These are phyloP conservation scores for Coemansia erecta DNA, from an alignment of 192 early-diverging fungal species.

Conservation along the genomic window DNA sequence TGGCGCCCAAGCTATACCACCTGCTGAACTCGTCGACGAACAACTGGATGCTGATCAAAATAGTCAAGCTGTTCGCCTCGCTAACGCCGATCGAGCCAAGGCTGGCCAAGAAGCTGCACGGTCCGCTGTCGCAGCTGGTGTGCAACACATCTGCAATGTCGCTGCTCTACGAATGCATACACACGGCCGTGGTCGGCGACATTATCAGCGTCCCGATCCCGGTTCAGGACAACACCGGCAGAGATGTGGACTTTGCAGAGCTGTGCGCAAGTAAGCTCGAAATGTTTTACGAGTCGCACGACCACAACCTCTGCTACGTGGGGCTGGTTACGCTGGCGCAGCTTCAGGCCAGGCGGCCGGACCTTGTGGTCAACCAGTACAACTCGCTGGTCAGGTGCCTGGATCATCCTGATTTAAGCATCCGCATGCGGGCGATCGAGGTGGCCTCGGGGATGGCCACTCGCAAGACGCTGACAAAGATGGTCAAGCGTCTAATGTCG, in stretches of 20 bases:
- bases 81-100: conserved; percentile 92
- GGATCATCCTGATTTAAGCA: conserved; percentile 89
- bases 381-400: conserved; percentile 84
- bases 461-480: conserved; percentile 72
- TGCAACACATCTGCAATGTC: conserved; percentile 92
- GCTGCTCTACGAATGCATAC: conserved; percentile 95
- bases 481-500: conserved; percentile 79
- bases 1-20: conserved; percentile 92
- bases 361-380: conserved; percentile 75
- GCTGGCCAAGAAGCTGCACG: conserved; percentile 83
- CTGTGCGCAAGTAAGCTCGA: conserved; percentile 83
- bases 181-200: conserved; percentile 87
- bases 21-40: conserved; percentile 86
- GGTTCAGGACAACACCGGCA: conserved; percentile 46
- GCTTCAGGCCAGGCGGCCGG: conserved; percentile 80
- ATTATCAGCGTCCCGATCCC: conserved; percentile 66
- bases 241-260: conserved; percentile 60
- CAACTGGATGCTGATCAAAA: conserved; percentile 99
- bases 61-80: conserved; percentile 94
- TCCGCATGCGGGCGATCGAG: conserved; percentile 85
- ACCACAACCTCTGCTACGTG: conserved; percentile 89
- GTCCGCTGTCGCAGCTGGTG: conserved; percentile 80
- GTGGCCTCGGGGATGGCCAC: conserved; percentile 81
- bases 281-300: conserved; percentile 77
- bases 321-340: conserved; percentile 83